Conservation (phyloP, 2,329 filamentous ascomycete genomes). For the Colletotrichum tamarilloi region DNA sequence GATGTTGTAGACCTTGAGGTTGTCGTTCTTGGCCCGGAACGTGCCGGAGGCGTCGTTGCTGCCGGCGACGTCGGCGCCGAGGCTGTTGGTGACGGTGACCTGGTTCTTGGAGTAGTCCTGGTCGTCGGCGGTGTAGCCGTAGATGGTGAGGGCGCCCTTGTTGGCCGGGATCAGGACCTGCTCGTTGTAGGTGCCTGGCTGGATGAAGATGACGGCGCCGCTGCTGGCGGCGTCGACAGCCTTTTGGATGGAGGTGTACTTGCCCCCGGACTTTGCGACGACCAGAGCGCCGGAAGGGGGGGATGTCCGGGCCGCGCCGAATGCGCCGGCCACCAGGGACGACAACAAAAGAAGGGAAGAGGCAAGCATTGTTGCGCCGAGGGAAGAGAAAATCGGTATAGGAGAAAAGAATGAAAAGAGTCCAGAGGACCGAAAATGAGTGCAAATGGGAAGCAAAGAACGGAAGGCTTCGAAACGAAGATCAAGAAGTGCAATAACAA, state of each 20-base stretch:
- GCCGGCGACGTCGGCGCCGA: constrained; percentile 50
- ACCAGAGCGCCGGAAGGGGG: constrained; percentile 45
- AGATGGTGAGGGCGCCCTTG: constrained; percentile 74
- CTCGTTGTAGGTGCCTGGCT: constrained; percentile 50
- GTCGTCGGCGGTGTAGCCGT: constrained; percentile 50
- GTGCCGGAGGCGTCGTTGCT: constrained; percentile 56
- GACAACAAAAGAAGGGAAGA: constrained; percentile 33
- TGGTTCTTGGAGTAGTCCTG: constrained; percentile 58
- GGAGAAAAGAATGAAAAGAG: constrained; percentile 11
- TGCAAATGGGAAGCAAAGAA: constrained; percentile 8
- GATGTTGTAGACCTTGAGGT: constrained; percentile 68
- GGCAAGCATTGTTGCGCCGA: constrained; percentile 12
- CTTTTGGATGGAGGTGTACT: constrained; percentile 51
- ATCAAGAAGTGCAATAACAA: constrained; percentile 16
- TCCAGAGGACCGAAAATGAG: constrained; percentile 25
- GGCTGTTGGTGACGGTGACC: constrained; percentile 56
- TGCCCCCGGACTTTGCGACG: constrained; percentile 42
- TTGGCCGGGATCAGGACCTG: constrained; percentile 57
- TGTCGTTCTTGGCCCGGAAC: constrained; percentile 46
- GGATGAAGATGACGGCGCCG: constrained; percentile 50
- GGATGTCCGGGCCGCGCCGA: constrained; percentile 42
- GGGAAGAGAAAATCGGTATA: not conserved
- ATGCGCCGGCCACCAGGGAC: constrained; percentile 30
- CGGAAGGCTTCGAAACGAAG: constrained; percentile 11
- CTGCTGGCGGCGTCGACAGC: constrained; percentile 69